phyloP scores from a whole-genome alignment of 2,329 filamentous ascomycete species.

The Ceratocystis smalleyi region DNA sequence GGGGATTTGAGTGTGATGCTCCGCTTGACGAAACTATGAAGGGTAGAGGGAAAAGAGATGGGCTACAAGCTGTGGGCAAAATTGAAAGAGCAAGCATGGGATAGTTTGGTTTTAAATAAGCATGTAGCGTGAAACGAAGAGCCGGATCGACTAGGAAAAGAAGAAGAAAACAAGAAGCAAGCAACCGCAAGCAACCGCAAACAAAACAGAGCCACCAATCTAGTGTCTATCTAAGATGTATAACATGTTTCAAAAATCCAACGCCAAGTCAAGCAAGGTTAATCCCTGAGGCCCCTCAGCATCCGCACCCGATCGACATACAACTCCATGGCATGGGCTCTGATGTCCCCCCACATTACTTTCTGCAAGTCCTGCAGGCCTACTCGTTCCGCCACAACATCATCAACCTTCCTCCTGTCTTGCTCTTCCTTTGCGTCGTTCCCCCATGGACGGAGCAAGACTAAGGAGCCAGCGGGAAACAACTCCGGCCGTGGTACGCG shows the following conservation, averaged over 20 bases:
- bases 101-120: background rate
- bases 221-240: no score
- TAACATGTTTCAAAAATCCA: background rate
- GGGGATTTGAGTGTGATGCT: constrained; percentile 69
- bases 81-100: background rate
- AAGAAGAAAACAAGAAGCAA: no score
- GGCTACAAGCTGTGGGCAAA: background rate
- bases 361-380: constrained; percentile 51
- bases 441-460: constrained; percentile 43
- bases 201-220: no score
- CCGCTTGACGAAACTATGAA: constrained; percentile 54
- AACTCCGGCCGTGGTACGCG: constrained; percentile 49
- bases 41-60: constrained; percentile 20
- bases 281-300: background rate
- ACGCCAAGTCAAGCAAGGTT: background rate
- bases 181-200: no score
- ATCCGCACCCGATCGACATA: constrained; percentile 2
- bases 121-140: background rate
- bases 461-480: constrained; percentile 53
- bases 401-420: constrained; percentile 34
- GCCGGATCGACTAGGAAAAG: background rate
- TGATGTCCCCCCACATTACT: constrained; percentile 34
- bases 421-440: constrained; percentile 24
- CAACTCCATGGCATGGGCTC: constrained; percentile 6
- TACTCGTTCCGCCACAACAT: constrained; percentile 53